A percentile compares a stretch with the other conserved stretches of the same genome.
Conservation (phyloP, 176 grass and related monocot species). For the Bolboschoenus planiculmis region DNA sequence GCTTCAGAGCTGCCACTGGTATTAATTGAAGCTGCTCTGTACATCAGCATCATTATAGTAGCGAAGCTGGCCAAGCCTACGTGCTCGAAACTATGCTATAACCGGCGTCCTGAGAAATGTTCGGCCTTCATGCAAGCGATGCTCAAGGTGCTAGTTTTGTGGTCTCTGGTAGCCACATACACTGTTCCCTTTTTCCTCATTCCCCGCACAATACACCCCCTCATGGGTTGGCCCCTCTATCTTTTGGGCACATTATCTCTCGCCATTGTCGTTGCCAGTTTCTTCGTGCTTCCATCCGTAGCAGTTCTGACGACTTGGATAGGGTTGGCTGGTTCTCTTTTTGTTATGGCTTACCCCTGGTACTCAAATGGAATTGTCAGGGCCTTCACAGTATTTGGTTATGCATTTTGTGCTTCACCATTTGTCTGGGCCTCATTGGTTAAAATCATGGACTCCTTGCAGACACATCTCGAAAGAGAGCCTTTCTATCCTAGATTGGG, state of each 20-base stretch:
- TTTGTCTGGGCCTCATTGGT: slow-evolving; percentile 60
- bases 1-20: slow-evolving; percentile 67
- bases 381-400: slow-evolving; percentile 53
- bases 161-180: slow-evolving; percentile 50
- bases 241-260: slow-evolving; percentile 57
- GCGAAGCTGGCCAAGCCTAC: slow-evolving; percentile 57
- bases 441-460: slow-evolving; percentile 54
- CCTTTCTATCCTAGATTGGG: slow-evolving; percentile 58
- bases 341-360: slow-evolving; percentile 92
- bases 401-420: slow-evolving; percentile 51
- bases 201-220: slow-evolving; percentile 70
- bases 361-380: slow-evolving; percentile 64
- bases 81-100: slow-evolving; percentile 71
- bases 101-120: slow-evolving; percentile 60
- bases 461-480: slow-evolving; percentile 64
- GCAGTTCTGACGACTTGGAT: slow-evolving; percentile 60
- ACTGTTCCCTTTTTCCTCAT: slow-evolving; percentile 83
- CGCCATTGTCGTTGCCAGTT: slow-evolving; percentile 48
- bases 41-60: slow-evolving; percentile 50
- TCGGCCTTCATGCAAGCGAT: slow-evolving; percentile 45
- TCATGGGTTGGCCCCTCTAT: slow-evolving; percentile 90
- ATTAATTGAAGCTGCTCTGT: slow-evolving; percentile 57
- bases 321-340: slow-evolving; percentile 38
- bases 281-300: slow-evolving; percentile 58
- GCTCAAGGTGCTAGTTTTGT: slow-evolving; percentile 48